Evolutionary conservation across 1,139 yeast species (phyloP).

Genomic region (Candida mesenterica): DNA sequence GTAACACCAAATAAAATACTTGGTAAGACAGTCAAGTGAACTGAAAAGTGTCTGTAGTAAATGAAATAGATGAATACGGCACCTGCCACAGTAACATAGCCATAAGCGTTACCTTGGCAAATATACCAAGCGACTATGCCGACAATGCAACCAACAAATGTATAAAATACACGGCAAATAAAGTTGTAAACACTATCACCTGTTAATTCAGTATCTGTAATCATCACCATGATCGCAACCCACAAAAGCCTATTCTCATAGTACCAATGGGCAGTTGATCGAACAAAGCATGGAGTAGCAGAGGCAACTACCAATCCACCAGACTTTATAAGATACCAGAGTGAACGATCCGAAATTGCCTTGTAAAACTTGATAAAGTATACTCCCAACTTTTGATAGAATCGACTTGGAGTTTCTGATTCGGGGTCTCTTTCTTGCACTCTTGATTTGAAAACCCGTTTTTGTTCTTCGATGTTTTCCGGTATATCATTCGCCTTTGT

Average conservation of each 20-base stretch:
- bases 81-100: constrained; percentile 31
- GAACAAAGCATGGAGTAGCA: constrained; percentile 30
- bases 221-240: constrained; percentile 36
- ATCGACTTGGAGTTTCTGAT: constrained; percentile 26
- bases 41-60: constrained; percentile 35
- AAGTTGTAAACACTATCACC: constrained; percentile 35
- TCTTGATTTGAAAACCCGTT: constrained; percentile 12
- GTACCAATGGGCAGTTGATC: constrained; percentile 34
- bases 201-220: constrained; percentile 33
- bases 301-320: constrained; percentile 25
- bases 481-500: constrained; percentile 2
- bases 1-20: constrained; percentile 31
- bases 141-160: constrained; percentile 31
- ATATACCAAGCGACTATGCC: constrained; percentile 41
- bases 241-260: constrained; percentile 29
- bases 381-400: constrained; percentile 22
- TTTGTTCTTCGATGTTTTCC: constrained; percentile 2
- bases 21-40: constrained; percentile 30
- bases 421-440: constrained; percentile 30
- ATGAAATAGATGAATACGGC: constrained; percentile 24
- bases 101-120: constrained; percentile 36
- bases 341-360: constrained; percentile 18
- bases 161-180: constrained; percentile 25
- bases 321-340: constrained; percentile 35
- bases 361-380: constrained; percentile 17